A percentile compares a stretch with the other conserved stretches of the same genome.
Evolutionary conservation across 176 grass and related monocot species (phyloP).

Genomic region (Secale cereale): DNA sequence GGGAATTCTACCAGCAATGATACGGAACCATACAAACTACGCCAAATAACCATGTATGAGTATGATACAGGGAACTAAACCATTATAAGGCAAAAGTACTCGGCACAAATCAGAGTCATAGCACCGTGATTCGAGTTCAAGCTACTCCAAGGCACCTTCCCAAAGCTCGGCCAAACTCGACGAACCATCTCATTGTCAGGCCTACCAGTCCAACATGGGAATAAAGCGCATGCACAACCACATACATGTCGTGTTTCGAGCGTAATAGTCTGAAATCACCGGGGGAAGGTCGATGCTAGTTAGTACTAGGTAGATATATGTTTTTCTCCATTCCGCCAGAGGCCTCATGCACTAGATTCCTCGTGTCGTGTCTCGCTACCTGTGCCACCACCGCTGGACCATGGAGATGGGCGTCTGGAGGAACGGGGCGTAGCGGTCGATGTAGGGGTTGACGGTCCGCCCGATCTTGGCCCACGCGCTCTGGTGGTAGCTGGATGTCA

Average conservation of each 20-base stretch:
- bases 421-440: constrained; percentile 56
- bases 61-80: neutral
- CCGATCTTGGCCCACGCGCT: constrained; percentile 63
- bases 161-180: neutral
- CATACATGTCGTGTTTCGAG: neutral
- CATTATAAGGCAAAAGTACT: neutral
- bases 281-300: neutral
- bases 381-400: constrained; percentile 81
- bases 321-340: neutral
- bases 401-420: constrained; percentile 56
- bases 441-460: constrained; percentile 56
- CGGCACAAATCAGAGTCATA: neutral
- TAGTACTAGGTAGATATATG: neutral
- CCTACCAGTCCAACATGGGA: neutral
- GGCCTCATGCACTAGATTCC: neutral
- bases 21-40: neutral
- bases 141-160: neutral
- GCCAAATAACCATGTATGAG: neutral
- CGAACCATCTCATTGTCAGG: neutral
- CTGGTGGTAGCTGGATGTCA: constrained; percentile 67
- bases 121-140: neutral
- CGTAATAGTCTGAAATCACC: neutral
- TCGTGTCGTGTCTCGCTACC: constrained; percentile 31
- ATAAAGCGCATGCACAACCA: neutral
- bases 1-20: neutral